A percentile compares a stretch with the other conserved stretches of the same genome.
phyloP scores from a whole-genome alignment of 2,329 filamentous ascomycete genomes.

The Clarireedia homoeocarpa region DNA sequence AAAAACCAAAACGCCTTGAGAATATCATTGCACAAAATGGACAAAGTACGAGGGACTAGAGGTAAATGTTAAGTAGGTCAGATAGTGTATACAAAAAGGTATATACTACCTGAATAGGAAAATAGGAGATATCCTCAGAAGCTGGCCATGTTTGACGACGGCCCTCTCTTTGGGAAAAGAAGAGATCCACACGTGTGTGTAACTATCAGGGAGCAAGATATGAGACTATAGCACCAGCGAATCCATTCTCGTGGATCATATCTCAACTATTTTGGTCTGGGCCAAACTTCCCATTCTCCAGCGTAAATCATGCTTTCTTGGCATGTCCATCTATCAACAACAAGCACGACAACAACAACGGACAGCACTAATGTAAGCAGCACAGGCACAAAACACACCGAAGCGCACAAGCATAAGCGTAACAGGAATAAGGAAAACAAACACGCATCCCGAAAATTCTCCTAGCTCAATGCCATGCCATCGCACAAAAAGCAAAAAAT shows the following conservation, averaged over 20 bases:
- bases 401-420: not conserved
- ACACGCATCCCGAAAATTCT: no score
- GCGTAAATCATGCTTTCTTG: not conserved
- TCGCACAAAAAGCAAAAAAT: not conserved
- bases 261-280: not conserved
- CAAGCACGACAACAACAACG: no score
- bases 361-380: no score
- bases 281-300: not conserved
- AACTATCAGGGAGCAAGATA: not conserved
- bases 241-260: constrained; percentile 3
- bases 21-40: not conserved
- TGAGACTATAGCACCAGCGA: not conserved
- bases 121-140: not conserved
- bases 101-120: not conserved
- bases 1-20: not conserved
- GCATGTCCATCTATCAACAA: not conserved
- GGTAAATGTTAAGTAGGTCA: not conserved
- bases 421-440: no score
- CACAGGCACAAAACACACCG: not conserved
- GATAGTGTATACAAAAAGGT: not conserved
- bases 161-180: not conserved
- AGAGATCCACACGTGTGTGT: not conserved
- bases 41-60: not conserved
- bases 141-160: not conserved
- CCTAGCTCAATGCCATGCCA: not conserved